Conservation (phyloP, 306 rosid genomes). For the Lathyrus tuberosus region DNA sequence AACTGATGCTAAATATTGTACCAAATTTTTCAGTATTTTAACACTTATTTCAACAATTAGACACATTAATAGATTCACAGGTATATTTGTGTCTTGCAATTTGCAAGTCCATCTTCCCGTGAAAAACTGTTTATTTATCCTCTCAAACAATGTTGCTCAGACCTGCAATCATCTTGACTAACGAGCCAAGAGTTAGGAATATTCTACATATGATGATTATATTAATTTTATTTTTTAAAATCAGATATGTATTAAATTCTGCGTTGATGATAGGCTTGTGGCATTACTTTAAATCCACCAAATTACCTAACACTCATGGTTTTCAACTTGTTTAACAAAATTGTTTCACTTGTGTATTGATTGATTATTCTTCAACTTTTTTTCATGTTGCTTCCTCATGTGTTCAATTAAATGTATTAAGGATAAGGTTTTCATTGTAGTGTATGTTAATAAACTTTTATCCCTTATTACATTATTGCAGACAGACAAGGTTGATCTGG, state of each 20-base stretch:
- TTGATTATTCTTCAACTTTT: background rate
- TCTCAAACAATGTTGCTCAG: conserved; percentile 15
- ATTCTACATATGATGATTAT: conserved; percentile 24
- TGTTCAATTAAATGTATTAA: conserved; percentile 23
- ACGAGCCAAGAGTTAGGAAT: conserved; percentile 31
- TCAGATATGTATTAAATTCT: conserved; percentile 19
- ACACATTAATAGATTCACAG: conserved; percentile 12
- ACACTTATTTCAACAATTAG: background rate
- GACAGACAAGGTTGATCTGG: conserved; percentile 99
- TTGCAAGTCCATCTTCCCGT: conserved; percentile 11
- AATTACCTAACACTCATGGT: conserved; percentile 11
- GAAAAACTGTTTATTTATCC: conserved; percentile 22
- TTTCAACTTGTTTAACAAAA: conserved; percentile 23
- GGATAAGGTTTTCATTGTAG: conserved; percentile 19
- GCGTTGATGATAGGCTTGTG: conserved; percentile 1
- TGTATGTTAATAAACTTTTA: conserved; percentile 42
- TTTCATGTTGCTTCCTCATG: background rate
- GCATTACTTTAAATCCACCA: conserved; percentile 9
- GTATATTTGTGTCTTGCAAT: conserved; percentile 9
- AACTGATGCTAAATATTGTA: background rate
- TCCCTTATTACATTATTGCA: conserved; percentile 53
- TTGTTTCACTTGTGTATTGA: background rate
- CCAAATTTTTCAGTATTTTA: conserved; percentile 8
- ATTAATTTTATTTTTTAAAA: conserved; percentile 4
- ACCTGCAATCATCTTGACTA: conserved; percentile 32